Percentiles rank a stretch among this genome's conserved stretches.
Evolutionary conservation across 2,329 filamentous ascomycete genomes (phyloP).

Genomic region (Aspergillus nomiae): DNA sequence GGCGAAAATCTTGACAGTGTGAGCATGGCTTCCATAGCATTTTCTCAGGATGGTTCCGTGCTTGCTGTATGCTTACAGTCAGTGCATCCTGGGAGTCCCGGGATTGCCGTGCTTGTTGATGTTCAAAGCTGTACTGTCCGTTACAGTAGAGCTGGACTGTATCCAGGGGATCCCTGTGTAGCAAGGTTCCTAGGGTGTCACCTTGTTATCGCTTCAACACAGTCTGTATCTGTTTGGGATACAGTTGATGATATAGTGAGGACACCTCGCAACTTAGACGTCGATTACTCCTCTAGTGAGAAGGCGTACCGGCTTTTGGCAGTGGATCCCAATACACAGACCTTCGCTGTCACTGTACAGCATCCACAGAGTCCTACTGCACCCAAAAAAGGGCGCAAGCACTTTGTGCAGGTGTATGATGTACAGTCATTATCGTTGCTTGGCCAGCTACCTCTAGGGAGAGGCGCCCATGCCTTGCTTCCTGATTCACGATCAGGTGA

Average conservation of each 20-base stretch:
- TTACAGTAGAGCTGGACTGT: slow-evolving; percentile 68
- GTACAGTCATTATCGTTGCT: slow-evolving; percentile 62
- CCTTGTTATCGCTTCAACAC: slow-evolving; percentile 73
- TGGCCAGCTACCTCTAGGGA: slow-evolving; percentile 56
- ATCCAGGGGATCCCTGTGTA: slow-evolving; percentile 65
- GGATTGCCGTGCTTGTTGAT: slow-evolving; percentile 75
- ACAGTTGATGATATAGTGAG: slow-evolving; percentile 75
- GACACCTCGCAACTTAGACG: slow-evolving; percentile 58
- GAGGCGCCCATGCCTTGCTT: slow-evolving; percentile 67
- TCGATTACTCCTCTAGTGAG: slow-evolving; percentile 9
- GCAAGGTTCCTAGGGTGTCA: slow-evolving; percentile 72
- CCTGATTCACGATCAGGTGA: slow-evolving; percentile 66
- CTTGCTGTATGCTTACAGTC: slow-evolving; percentile 62
- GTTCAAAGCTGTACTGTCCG: slow-evolving; percentile 67
- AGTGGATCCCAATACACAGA: slow-evolving; percentile 66
- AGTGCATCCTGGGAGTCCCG: slow-evolving; percentile 51
- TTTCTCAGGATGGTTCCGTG: slow-evolving; percentile 81
- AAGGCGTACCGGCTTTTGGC: slow-evolving; percentile 54
- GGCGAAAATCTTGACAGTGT: slow-evolving; percentile 33
- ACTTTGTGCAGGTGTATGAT: slow-evolving; percentile 66
- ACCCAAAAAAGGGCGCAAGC: slow-evolving; percentile 42
- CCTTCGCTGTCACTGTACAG: slow-evolving; percentile 65
- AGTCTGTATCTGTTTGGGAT: slow-evolving; percentile 74
- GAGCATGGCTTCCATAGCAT: slow-evolving; percentile 67
- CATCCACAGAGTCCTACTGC: slow-evolving; percentile 17